These are phyloP conservation scores for Rachicladosporium sp. DNA, from an alignment of 2,329 filamentous ascomycete species.

Conservation along the genomic window DNA sequence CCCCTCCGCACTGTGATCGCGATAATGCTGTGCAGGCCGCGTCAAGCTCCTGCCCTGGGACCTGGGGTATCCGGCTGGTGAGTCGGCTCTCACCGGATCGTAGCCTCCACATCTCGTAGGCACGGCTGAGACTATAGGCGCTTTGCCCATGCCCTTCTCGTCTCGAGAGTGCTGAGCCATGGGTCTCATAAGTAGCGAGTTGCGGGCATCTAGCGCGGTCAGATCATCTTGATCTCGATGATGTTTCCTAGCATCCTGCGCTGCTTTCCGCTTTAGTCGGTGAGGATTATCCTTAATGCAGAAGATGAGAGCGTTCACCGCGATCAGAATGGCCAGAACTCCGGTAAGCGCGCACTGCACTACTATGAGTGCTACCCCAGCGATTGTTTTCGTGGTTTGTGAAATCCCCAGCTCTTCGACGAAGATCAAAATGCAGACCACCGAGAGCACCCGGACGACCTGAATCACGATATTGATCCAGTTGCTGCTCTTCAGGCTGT, in stretches of 20 bases:
- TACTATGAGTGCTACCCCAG: constrained; percentile 85
- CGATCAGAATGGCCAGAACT: constrained; percentile 73
- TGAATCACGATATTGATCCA: constrained; percentile 91
- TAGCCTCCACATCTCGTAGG: constrained; percentile 20
- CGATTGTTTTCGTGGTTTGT: constrained; percentile 87
- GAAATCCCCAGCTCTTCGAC: constrained; percentile 83
- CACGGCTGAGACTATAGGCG: constrained; percentile 17
- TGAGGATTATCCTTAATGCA: constrained; percentile 85
- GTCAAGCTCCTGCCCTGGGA: constrained; percentile 4
- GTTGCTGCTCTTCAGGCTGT: constrained; percentile 73
- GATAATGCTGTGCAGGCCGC: constrained; percentile 6
- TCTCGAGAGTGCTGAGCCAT: constrained; percentile 27
- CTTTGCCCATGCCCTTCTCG: constrained; percentile 21
- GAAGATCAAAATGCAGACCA: constrained; percentile 81
- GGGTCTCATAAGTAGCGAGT: constrained; percentile 66
- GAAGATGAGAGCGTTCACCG: constrained; percentile 73
- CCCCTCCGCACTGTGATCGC: constrained; percentile 18
- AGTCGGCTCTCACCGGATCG: constrained; percentile 16
- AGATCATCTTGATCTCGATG: constrained; percentile 68
- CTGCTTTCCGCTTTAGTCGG: constrained; percentile 73
- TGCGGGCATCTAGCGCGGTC: constrained; percentile 75
- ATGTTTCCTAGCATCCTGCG: constrained; percentile 62
- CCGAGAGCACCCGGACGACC: constrained; percentile 75
- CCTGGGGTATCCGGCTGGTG: constrained; percentile 6
- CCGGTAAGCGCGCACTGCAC: constrained; percentile 77